These are phyloP conservation scores for Tylopilus felleus DNA, from an alignment of 768 basidiomycete genomes.

Conservation along the genomic window DNA sequence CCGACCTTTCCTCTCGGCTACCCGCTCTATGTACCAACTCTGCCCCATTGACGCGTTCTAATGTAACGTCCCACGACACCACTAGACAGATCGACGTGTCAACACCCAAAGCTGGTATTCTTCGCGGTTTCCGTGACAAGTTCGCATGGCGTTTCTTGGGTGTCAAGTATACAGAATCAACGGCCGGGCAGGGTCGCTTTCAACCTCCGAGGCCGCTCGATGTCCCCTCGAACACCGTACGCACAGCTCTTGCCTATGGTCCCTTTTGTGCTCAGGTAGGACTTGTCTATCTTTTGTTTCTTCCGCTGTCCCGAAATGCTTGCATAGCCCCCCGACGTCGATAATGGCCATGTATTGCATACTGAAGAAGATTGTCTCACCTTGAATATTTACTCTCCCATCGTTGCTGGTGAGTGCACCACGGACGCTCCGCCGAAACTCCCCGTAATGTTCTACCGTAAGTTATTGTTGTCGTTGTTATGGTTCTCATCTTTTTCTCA, in stretches of 20 bases:
- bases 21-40: constrained; percentile 21
- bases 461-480: background rate
- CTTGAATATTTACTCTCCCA: constrained; percentile 19
- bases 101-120: constrained; percentile 15
- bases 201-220: constrained; percentile 9
- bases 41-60: constrained; percentile 17
- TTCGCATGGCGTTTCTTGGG: constrained; percentile 19
- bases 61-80: constrained; percentile 16
- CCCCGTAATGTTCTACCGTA: constrained; percentile 22
- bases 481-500: background rate
- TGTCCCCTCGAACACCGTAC: constrained; percentile 1
- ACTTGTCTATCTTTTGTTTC: background rate
- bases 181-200: constrained; percentile 10
- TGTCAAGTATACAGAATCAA: constrained; percentile 12
- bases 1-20: background rate
- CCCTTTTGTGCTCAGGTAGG: constrained; percentile 19
- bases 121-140: constrained; percentile 18
- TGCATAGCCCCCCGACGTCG: constrained; percentile 12
- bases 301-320: background rate
- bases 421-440: constrained; percentile 4
- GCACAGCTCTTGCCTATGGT: constrained; percentile 11
- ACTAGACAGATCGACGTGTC: constrained; percentile 11
- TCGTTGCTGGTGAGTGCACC: background rate
- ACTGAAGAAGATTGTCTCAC: constrained; percentile 19
- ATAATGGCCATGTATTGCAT: constrained; percentile 8